phyloP scores from a whole-genome alignment of 345 rosid genomes.

The Pseudoturritis turrita region DNA sequence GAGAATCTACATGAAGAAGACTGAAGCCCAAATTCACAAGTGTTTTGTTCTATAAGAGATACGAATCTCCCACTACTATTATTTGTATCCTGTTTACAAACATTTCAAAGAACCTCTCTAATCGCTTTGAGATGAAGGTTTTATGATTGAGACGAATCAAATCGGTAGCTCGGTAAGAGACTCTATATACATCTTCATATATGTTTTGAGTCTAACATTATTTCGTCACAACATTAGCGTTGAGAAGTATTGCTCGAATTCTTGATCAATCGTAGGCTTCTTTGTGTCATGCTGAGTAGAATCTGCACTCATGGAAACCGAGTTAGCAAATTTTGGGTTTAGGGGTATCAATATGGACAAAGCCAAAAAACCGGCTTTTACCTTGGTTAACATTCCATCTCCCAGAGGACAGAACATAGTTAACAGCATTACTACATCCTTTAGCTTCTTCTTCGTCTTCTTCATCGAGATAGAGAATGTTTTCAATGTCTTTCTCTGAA shows the following conservation, averaged over 20 bases:
- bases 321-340: not conserved
- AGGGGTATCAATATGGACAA: not conserved
- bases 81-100: not conserved
- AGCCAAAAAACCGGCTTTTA: conserved; percentile 21
- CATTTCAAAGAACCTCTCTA: conserved; percentile 11
- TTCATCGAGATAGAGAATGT: conserved; percentile 26
- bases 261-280: conserved; percentile 90
- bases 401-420: conserved; percentile 61
- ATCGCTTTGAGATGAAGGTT: conserved; percentile 4
- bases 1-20: no score
- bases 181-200: conserved; percentile 16
- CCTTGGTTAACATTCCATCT: conserved; percentile 66
- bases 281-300: conserved; percentile 28
- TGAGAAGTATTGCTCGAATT: conserved; percentile 87
- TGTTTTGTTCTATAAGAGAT: not conserved
- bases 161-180: not conserved
- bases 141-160: conserved; percentile 19
- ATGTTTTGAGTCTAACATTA: conserved; percentile 7
- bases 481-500: conserved; percentile 46
- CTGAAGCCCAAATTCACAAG: no score
- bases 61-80: not conserved
- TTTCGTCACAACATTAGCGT: conserved; percentile 57
- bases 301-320: conserved; percentile 40
- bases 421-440: conserved; percentile 32
- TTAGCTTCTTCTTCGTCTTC: conserved; percentile 7